These are phyloP conservation scores for Colletotrichum limetticola DNA, from an alignment of 2,329 filamentous ascomycete genomes.

Conservation along the genomic window DNA sequence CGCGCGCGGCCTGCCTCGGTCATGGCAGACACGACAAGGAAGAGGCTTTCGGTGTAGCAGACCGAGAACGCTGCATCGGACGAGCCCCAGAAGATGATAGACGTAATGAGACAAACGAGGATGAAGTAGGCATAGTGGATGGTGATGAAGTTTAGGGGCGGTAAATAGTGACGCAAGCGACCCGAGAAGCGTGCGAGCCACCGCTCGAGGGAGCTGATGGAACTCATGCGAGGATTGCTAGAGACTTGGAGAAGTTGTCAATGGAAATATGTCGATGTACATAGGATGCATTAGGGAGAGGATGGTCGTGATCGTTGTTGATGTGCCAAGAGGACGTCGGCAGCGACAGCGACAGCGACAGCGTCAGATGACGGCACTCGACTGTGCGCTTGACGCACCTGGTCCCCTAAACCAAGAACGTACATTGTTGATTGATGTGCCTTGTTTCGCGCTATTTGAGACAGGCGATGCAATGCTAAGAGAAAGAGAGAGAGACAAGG, in stretches of 20 bases:
- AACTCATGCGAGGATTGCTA: not conserved
- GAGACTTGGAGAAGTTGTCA: not conserved
- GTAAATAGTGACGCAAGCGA: constrained; percentile 34
- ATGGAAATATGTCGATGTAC: not conserved
- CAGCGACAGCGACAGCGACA: not conserved
- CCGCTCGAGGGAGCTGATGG: not conserved
- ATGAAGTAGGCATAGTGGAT: constrained; percentile 77
- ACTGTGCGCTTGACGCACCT: not conserved
- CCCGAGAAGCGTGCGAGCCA: not conserved
- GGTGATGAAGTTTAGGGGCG: constrained; percentile 69
- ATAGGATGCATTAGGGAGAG: not conserved
- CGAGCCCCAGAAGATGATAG: constrained; percentile 70
- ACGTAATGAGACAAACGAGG: constrained; percentile 62
- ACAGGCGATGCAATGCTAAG: not conserved
- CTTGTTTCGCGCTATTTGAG: not conserved
- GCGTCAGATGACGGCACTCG: not conserved
- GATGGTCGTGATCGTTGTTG: not conserved
- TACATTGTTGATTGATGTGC: not conserved
- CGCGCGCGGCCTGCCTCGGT: constrained; percentile 67
- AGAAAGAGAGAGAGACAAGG: not conserved
- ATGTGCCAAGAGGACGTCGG: not conserved
- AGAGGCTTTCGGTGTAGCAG: constrained; percentile 73
- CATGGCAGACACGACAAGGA: constrained; percentile 74
- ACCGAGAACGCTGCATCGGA: constrained; percentile 64
- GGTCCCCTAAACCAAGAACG: not conserved